A percentile compares a stretch with the other conserved stretches of the same genome.
Evolutionary conservation across 2,329 filamentous ascomycete genomes (phyloP).

Genomic region (Hypoxylon sp.): DNA sequence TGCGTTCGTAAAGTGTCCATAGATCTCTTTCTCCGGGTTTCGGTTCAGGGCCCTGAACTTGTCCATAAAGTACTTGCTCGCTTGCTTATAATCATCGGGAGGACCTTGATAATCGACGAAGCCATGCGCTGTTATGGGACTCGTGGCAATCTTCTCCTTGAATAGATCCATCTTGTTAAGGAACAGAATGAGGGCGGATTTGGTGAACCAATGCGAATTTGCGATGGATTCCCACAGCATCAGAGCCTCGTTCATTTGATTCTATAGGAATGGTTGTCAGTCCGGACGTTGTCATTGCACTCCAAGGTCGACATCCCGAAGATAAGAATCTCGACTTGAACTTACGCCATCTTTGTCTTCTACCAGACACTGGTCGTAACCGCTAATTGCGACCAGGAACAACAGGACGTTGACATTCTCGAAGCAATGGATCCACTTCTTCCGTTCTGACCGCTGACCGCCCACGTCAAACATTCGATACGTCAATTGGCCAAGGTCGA

Average conservation of each 20-base stretch:
- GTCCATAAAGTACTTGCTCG: slow-evolving; percentile 84
- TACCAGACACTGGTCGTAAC: slow-evolving; percentile 95
- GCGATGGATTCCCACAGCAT: slow-evolving; percentile 90
- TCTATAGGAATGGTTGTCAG: slow-evolving; percentile 61
- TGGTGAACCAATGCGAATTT: slow-evolving; percentile 88
- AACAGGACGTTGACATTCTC: slow-evolving; percentile 93
- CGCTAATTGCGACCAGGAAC: slow-evolving; percentile 94
- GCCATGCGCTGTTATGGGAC: slow-evolving; percentile 77
- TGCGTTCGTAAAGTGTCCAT: slow-evolving; percentile 72
- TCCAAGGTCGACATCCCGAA: neutral
- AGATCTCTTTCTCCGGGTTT: slow-evolving; percentile 73
- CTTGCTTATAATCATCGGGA: slow-evolving; percentile 77
- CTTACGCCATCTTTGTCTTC: slow-evolving; percentile 96
- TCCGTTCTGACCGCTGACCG: slow-evolving; percentile 90
- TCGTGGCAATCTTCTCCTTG: slow-evolving; percentile 78
- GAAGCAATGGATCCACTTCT: slow-evolving; percentile 98
- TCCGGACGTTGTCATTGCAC: neutral
- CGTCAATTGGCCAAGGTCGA: slow-evolving; percentile 90
- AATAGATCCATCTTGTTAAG: slow-evolving; percentile 91
- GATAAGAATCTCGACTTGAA: slow-evolving; percentile 42
- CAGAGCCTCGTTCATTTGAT: slow-evolving; percentile 91
- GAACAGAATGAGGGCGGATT: slow-evolving; percentile 85
- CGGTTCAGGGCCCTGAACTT: slow-evolving; percentile 83
- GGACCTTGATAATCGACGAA: slow-evolving; percentile 85
- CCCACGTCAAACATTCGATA: slow-evolving; percentile 98